Evolutionary conservation across 768 basidiomycete species (phyloP), one percentile per base, ranked within the genome.

Genomic region (Naganishia antarctica): DNA sequence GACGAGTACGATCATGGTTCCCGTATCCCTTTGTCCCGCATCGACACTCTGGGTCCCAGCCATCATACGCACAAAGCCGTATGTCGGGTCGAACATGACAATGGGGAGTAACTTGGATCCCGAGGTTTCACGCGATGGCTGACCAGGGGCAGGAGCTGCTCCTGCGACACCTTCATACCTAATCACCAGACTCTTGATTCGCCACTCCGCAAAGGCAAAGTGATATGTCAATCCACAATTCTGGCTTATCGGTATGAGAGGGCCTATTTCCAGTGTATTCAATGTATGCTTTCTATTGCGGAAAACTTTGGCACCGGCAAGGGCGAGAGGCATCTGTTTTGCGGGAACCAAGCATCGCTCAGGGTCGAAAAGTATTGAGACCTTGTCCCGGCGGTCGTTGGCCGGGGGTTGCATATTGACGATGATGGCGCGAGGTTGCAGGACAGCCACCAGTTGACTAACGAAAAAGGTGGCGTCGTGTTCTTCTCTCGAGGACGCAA

Each of bases 21-120:
- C 31, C 7, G 11, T 29, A 13, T 31, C 59, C 23, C 15, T 45
- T 37, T 41, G 26, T 12, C 25, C 25, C 21, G n/a, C 28, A 2
- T 3, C 12, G 21, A 41, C 45, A 2, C 29, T 31, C 13, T 64
- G 34, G 8, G 44, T 25, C 9, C 47, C 53, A 21, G 41, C 29
- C 51, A 64, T 64, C 53, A 64, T 64, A 0, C 31, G 51, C 5
- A 50, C 31, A 58, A 64, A 64, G 31, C 63, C 63, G 31, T 57
- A 51, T 8, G 31, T 34, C 13, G 32, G 63, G 37, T 64, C 63
- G 13, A 41, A 64, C 41, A 64, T 18, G 51, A 64, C 59, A 8
- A 13, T 44, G 13, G 63, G 53, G 23, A 59, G 11, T 16, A 53
- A 41, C 3, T n/a, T 59, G 4, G n/a, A 47, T n/a, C 44, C 34